Percentiles rank a stretch among this genome's conserved stretches.
Evolutionary conservation across 257 asterid genomes (phyloP).

Genomic region (Solanum etuberosum): DNA sequence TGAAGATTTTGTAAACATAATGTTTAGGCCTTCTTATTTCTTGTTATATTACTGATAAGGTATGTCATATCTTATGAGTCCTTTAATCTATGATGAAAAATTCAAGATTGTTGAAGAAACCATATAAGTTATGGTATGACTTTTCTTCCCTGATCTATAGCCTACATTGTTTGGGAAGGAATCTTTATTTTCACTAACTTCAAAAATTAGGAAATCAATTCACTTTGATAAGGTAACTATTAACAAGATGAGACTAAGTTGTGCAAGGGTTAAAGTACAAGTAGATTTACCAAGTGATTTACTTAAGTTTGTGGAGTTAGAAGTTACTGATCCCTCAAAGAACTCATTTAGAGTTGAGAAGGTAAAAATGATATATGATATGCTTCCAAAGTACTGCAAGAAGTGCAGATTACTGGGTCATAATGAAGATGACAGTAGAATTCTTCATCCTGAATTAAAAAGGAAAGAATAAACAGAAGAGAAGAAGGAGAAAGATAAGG

Average conservation of each 20-base stretch:
- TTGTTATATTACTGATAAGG: neutral
- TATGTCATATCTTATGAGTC: neutral
- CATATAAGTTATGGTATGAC: neutral
- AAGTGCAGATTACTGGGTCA: neutral
- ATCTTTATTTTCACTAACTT: neutral
- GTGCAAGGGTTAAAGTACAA: neutral
- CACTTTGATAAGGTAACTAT: neutral
- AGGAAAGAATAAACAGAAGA: neutral
- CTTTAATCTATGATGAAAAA: neutral
- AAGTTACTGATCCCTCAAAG: neutral
- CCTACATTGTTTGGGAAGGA: neutral
- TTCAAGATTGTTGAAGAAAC: neutral
- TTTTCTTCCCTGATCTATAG: neutral
- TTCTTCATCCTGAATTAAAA: neutral
- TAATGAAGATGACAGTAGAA: neutral
- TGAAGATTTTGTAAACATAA: neutral
- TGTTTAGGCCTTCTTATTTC: neutral
- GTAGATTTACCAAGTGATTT: neutral
- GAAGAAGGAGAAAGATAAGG: neutral
- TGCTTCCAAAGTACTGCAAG: neutral
- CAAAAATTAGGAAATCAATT: neutral
- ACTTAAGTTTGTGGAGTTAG: neutral
- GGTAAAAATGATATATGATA: neutral
- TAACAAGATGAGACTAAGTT: neutral
- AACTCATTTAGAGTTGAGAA: neutral